Base-by-base conservation (phyloP, 441 rosid species). In the Gossypium schwendimanii region DNA sequence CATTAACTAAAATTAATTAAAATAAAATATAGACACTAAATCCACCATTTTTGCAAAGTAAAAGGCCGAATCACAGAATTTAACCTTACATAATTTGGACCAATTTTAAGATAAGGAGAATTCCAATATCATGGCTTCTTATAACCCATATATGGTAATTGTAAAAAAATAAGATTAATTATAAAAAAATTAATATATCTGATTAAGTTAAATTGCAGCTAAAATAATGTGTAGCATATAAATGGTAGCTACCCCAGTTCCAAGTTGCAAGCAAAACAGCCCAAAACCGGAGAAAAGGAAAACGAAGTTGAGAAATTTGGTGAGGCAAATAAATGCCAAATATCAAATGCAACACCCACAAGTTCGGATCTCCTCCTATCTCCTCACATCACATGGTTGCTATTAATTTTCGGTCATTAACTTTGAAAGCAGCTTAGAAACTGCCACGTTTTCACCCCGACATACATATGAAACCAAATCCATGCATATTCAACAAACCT, bases 301-400 rank as follows among this genome's bases (percentile, higher is more conserved):
- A 2, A 59, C 41, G 41, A 59, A n/a, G 54, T n/a, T 49, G 17
- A 14, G 54, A 49, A 28, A 33, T 33, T 23, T 62, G 49, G 18
- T 21, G n/a, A 21, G 36, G 45, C 52, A 65, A 18, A 3, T 8
- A 6, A 15, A 18, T 7, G 18, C 18, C 33, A 23, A 23, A 17
- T 63, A 36, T 36, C 15, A 65, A 45, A 54, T 17, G 23, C 59
- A 45, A 28, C 10, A 7, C 28, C 76, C 20, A 64, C 1, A 47
- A 67, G 24, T 67, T 47, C 41, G 66, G 68, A 59, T 60, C 21
- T 58, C 28, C 66, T 23, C 31, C 11, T 23, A 12, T 15, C 1
- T 61, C 45, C 23, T 59, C 15, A 1, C 73, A 50, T 61, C n/a
- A 47, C 73, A 44, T 44, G 54, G 45, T 55, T 63, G 14, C 72